Evolutionary conservation across 2,329 filamentous ascomycete genomes (phyloP), one percentile per base, ranked within the genome.

Genomic region (Ciborinia camelliae): DNA sequence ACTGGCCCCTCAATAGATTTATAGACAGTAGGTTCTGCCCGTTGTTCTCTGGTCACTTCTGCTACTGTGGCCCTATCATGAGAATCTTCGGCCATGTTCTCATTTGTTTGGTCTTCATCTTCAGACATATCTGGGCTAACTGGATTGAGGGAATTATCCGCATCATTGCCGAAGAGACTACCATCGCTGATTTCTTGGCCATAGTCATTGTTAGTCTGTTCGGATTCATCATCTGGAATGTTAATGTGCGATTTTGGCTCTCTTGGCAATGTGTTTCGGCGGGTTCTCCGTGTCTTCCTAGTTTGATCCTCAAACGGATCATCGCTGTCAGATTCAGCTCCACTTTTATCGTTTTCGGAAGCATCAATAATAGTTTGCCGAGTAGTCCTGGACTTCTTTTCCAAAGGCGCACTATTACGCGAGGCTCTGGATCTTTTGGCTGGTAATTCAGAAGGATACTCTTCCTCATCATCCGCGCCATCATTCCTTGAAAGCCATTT

Each of bases 401-500:
- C 26, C n/a, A 23, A 15, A 30, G 28, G 18, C 15, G 26, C 26
- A 32, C n/a, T 60, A 8, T 32, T 43, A 15, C 47, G 55, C 10
- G 12, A 30, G 39, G 47, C 20, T 61, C 62, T 61, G 48, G 30
- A 28, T 50, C 47, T 64, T 9, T 30, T 52, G 14, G 10, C 35
- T 37, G 26, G 54, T 32, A 35, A 26, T 23, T 54, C 53, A 37
- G 43, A 63, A 8, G 20, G 14, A 26, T 58, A 28, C 9, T 58
- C 66, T 15, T 62, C 65, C 7, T 61, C 63, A 20, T 50, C 39
- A 61, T 71, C 65, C 43, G 66, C 52, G 4, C 68, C 70, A 58
- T 72, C 67, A 39, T 71, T 73, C 15, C 70, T 68, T 41, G 70
- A 66, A 59, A 73, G 69, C 72, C 72, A 73, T 48, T 64, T 67